These are phyloP conservation scores for Lentinula boryana DNA, from an alignment of 768 basidiomycete genomes.

Conservation along the genomic window DNA sequence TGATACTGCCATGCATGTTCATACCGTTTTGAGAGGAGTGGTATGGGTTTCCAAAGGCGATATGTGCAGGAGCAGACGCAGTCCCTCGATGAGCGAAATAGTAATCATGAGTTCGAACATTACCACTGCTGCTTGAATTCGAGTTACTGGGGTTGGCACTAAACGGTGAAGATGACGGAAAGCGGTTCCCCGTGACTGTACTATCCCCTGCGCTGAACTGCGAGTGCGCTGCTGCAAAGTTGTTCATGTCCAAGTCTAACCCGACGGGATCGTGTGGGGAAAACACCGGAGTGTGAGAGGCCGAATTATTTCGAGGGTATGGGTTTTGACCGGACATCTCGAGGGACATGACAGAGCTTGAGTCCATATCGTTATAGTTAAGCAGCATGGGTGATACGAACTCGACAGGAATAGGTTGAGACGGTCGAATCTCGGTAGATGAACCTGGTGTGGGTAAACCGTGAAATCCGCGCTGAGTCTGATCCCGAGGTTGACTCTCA, in stretches of 20 bases:
- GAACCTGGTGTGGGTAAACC: conserved; percentile 67
- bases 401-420: conserved; percentile 49
- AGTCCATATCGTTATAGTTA: conserved; percentile 25
- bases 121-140: not conserved
- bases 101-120: conserved; percentile 10
- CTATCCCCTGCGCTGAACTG: not conserved
- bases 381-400: conserved; percentile 61
- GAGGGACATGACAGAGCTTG: not conserved
- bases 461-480: conserved; percentile 19
- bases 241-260: not conserved
- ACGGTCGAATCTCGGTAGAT: conserved; percentile 63
- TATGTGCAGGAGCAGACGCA: conserved; percentile 65
- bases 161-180: not conserved
- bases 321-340: not conserved
- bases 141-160: not conserved
- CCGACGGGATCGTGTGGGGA: conserved; percentile 13
- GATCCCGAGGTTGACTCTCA: conserved; percentile 2
- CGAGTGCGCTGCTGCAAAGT: not conserved
- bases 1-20: not conserved
- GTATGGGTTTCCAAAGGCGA: conserved; percentile 48
- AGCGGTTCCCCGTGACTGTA: not conserved
- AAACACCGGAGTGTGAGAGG: conserved; percentile 22
- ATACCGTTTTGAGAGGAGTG: not conserved
- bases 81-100: conserved; percentile 33
- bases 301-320: conserved; percentile 9